Conservation (phyloP, 1,284 basidiomycete genomes). For the Malassezia slooffiae region DNA sequence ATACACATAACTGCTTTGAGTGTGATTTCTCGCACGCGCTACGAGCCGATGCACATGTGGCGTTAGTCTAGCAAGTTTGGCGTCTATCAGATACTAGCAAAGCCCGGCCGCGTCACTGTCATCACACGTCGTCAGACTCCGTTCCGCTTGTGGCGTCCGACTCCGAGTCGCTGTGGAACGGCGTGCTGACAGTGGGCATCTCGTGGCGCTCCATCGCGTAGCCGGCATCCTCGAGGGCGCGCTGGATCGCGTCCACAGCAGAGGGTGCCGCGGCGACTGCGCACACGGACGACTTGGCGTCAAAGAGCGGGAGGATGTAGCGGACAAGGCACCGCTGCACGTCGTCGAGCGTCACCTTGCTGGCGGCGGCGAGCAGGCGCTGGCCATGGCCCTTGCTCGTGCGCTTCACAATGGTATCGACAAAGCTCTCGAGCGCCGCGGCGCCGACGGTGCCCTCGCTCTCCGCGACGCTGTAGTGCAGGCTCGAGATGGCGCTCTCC, state of each 20-base stretch:
- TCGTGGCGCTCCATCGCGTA: constrained; percentile 67
- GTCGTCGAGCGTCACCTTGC: constrained; percentile 61
- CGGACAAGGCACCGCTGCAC: constrained; percentile 60
- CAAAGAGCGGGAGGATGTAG: constrained; percentile 79
- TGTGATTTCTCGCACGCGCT: no score
- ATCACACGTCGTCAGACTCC: no score
- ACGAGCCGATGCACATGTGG: no score
- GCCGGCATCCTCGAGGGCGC: constrained; percentile 58
- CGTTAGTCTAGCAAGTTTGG: no score
- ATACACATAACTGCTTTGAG: no score
- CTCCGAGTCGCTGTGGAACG: no score
- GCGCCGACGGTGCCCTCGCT: constrained; percentile 69
- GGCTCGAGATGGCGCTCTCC: constrained; percentile 81
- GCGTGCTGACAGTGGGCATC: no score
- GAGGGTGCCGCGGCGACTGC: constrained; percentile 71
- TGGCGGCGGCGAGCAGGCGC: constrained; percentile 18
- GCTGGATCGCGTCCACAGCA: constrained; percentile 63
- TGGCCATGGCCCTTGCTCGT: constrained; percentile 32
- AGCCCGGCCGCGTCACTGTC: no score
- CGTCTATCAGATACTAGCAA: no score
- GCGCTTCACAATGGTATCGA: constrained; percentile 26
- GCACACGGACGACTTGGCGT: constrained; percentile 63
- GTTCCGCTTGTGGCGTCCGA: no score
- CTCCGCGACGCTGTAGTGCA: constrained; percentile 72
- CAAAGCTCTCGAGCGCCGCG: constrained; percentile 55